Percentiles rank a stretch among this genome's conserved stretches.
These are phyloP conservation scores for Candida lessepsii DNA, from an alignment of 805 yeast species.

Conservation along the genomic window DNA sequence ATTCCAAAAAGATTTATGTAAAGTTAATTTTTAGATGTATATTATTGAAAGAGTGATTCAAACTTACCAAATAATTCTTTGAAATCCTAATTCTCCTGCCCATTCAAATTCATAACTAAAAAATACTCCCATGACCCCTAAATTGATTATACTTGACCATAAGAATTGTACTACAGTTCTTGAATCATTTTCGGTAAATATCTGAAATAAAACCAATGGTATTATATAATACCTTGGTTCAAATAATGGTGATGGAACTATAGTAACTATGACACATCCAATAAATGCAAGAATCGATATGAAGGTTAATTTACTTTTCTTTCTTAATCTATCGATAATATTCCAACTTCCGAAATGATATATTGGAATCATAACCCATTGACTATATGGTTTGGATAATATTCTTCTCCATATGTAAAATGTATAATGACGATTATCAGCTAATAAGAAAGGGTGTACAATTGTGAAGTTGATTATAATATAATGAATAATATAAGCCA, in stretches of 20 bases:
- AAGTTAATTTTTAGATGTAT: background rate
- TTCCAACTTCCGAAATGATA: constrained; percentile 62
- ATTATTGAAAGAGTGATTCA: too few relatives aligned
- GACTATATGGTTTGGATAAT: constrained; percentile 48
- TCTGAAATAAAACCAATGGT: constrained; percentile 75
- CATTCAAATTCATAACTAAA: constrained; percentile 63
- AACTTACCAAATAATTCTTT: constrained; percentile 94
- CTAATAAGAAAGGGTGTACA: constrained; percentile 85
- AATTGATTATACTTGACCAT: constrained; percentile 62
- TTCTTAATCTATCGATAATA: constrained; percentile 18
- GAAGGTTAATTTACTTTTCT: constrained; percentile 19
- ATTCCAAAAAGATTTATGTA: too few relatives aligned
- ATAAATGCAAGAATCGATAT: constrained; percentile 51
- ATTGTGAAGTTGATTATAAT: constrained; percentile 61
- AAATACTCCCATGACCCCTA: constrained; percentile 54
- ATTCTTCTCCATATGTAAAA: constrained; percentile 79
- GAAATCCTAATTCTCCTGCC: constrained; percentile 56
- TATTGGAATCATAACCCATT: constrained; percentile 55
- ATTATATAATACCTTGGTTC: constrained; percentile 92
- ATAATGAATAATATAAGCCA: constrained; percentile 33
- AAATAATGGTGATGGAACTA: constrained; percentile 87
- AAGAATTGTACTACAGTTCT: constrained; percentile 46
- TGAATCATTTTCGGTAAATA: constrained; percentile 40
- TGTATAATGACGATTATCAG: constrained; percentile 92
- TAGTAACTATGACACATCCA: constrained; percentile 53